phyloP scores from a whole-genome alignment of 139 green algal genomes.

The Tetraselmis chui region DNA sequence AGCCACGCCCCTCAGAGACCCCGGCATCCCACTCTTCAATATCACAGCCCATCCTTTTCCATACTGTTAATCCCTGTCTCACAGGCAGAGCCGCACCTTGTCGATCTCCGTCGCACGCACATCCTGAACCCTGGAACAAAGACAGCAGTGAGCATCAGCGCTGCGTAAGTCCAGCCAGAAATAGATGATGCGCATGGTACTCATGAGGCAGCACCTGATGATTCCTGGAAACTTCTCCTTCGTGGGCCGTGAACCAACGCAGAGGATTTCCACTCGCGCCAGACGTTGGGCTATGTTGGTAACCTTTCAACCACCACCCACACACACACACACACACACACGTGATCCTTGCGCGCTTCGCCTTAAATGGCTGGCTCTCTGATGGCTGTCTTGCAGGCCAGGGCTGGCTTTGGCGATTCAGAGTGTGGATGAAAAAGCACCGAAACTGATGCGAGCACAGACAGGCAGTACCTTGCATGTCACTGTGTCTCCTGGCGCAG shows the following conservation, averaged over 20 bases:
- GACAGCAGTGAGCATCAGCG: background rate
- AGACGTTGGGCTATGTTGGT: slow-evolving; percentile 34
- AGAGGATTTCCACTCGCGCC: slow-evolving; percentile 55
- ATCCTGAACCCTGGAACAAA: slow-evolving; percentile 48
- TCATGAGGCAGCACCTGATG: slow-evolving; percentile 39
- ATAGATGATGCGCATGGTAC: background rate
- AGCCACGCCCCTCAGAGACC: background rate
- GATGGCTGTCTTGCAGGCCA: background rate
- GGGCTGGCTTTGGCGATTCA: background rate
- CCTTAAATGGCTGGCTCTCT: background rate
- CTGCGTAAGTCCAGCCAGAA: background rate
- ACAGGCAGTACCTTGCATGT: slow-evolving; percentile 24
- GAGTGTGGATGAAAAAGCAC: background rate
- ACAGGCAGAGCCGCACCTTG: no score
- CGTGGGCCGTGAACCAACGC: slow-evolving; percentile 47
- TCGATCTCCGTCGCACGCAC: slow-evolving; percentile 80
- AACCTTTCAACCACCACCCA: slow-evolving; percentile 14
- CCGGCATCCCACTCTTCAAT: background rate
- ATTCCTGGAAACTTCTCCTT: slow-evolving; percentile 54
- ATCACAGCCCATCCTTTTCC: background rate
- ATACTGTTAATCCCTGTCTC: background rate
- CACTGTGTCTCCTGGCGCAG: slow-evolving; percentile 32
- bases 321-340: background rate
- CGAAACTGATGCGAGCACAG: background rate
- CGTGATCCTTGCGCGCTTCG: background rate